phyloP scores from a whole-genome alignment of 345 rosid genomes.

The Gossypium sturtianum region DNA sequence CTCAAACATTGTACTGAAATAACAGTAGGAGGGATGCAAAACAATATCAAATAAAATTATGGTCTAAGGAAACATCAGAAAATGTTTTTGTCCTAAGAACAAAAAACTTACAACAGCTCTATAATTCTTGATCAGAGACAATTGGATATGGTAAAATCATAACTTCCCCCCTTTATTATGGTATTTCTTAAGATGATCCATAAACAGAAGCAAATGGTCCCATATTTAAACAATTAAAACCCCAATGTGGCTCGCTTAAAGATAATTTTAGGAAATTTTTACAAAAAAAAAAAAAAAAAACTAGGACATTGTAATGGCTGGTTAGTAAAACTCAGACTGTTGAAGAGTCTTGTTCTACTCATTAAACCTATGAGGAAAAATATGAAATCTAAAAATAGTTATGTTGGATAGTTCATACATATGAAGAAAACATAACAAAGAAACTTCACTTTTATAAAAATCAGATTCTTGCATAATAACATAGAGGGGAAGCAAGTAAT shows the following conservation, averaged over 20 bases:
- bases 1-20: background rate
- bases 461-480: background rate
- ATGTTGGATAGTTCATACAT: background rate
- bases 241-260: background rate
- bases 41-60: background rate
- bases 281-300: too few species aligned
- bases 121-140: background rate
- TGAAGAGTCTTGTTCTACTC: background rate
- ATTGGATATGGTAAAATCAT: background rate
- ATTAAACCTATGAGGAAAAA: background rate
- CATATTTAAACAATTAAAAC: background rate
- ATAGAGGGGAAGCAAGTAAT: background rate
- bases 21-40: background rate
- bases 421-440: background rate
- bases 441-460: background rate
- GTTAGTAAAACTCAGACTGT: background rate
- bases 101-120: background rate
- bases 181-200: background rate
- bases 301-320: background rate
- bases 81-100: background rate
- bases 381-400: background rate
- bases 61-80: background rate
- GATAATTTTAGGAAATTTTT: background rate
- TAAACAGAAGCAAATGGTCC: background rate
- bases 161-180: background rate